Evolutionary conservation across 495 filamentous ascomycete genomes (phyloP).

Genomic region (Aspergillus leporis): DNA sequence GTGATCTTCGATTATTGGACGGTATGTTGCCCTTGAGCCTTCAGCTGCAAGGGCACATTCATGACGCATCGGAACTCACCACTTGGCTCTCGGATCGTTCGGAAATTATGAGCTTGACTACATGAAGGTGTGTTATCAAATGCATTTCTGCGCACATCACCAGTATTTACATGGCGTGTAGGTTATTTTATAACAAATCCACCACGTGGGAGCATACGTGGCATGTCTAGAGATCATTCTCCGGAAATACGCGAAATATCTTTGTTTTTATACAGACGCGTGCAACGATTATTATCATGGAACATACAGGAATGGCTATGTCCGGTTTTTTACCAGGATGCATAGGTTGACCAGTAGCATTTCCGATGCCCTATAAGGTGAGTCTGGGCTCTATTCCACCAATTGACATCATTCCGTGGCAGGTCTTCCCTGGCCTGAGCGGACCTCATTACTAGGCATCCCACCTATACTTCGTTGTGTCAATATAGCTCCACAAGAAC

Average conservation of each 20-base stretch:
- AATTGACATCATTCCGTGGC: too few relatives aligned
- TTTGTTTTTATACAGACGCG: not conserved
- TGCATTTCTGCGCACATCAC: not conserved
- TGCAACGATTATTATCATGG: not conserved
- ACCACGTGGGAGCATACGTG: not conserved
- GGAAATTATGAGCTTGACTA: not conserved
- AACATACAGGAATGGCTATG: not conserved
- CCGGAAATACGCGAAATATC: not conserved
- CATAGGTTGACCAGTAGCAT: too few relatives aligned
- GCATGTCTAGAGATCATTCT: not conserved
- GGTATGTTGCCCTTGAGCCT: not conserved
- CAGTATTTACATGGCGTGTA: too few relatives aligned
- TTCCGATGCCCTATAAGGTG: too few relatives aligned
- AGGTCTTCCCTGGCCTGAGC: too few relatives aligned
- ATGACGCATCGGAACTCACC: not conserved
- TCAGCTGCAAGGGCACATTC: not conserved
- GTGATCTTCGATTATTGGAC: not conserved
- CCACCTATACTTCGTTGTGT: too few relatives aligned
- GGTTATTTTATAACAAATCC: not conserved
- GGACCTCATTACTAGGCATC: too few relatives aligned
- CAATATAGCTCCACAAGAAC: too few relatives aligned
- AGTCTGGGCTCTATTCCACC: too few relatives aligned
- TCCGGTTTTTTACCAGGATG: too few relatives aligned
- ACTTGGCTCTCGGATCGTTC: not conserved
- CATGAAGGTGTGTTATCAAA: not conserved